Evolutionary conservation across 345 rosid species (phyloP).

Genomic region (Eucalyptus camaldulensis): DNA sequence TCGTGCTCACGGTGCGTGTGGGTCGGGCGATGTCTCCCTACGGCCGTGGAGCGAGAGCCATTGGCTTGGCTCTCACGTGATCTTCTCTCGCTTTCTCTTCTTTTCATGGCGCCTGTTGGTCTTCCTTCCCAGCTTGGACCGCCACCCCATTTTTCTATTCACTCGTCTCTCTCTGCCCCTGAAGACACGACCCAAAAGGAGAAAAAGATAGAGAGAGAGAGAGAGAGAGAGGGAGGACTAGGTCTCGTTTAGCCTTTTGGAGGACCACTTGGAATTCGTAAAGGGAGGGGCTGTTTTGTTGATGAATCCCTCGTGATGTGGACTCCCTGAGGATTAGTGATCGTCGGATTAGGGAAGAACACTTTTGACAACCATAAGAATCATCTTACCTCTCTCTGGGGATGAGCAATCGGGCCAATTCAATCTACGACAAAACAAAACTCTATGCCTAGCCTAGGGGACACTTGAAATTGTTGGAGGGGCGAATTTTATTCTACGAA

Average conservation of each 20-base stretch:
- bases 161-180: not conserved
- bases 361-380: not conserved
- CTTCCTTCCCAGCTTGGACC: not conserved
- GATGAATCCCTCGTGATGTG: not conserved
- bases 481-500: not conserved
- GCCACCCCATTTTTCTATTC: not conserved
- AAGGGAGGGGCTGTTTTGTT: not conserved
- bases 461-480: not conserved
- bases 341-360: not conserved
- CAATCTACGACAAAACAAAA: not conserved
- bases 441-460: rapidly evolving
- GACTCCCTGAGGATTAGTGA: not conserved
- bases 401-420: not conserved
- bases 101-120: not conserved
- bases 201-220: not conserved
- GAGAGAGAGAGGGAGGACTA: not conserved
- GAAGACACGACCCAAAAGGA: not conserved
- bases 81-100: not conserved
- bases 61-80: not conserved
- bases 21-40: not conserved
- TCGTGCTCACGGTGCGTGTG: not conserved
- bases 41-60: not conserved
- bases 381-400: not conserved
- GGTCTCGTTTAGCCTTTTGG: not conserved
- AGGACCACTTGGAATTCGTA: not conserved